These are phyloP conservation scores for Xylariaceae sp. DNA, from an alignment of 2,329 filamentous ascomycete genomes.

Conservation along the genomic window DNA sequence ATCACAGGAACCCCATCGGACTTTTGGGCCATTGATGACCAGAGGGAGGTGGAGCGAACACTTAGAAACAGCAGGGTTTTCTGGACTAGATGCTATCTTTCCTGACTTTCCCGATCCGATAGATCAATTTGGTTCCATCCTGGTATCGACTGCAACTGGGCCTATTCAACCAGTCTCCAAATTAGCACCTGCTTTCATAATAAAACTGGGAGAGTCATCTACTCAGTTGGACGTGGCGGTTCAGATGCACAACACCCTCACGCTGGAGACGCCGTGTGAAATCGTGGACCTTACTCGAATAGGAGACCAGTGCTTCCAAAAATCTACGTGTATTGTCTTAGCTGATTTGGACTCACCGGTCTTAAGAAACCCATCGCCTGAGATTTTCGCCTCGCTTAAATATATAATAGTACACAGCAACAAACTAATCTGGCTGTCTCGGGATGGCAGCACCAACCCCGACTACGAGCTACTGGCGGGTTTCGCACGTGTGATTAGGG, in stretches of 20 bases:
- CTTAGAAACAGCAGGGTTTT: constrained; percentile 24
- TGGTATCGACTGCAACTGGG: constrained; percentile 32
- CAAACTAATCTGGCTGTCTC: constrained; percentile 31
- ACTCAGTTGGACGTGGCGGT: constrained; percentile 9
- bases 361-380: constrained; percentile 27
- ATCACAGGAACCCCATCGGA: constrained; percentile 36
- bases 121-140: constrained; percentile 28
- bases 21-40: constrained; percentile 35
- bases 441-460: constrained; percentile 24
- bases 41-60: constrained; percentile 30
- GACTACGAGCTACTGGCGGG: constrained; percentile 32
- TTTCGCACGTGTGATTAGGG: constrained; percentile 32
- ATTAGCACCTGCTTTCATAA: constrained; percentile 15
- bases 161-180: not conserved
- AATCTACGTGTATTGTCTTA: constrained; percentile 31
- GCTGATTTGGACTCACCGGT: constrained; percentile 30
- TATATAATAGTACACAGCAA: constrained; percentile 29
- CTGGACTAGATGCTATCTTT: constrained; percentile 34
- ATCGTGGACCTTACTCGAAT: constrained; percentile 21
- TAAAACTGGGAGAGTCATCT: constrained; percentile 15
- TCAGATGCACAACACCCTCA: constrained; percentile 5
- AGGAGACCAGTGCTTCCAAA: constrained; percentile 18
- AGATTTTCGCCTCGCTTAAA: constrained; percentile 29
- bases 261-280: constrained; percentile 5
- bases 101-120: constrained; percentile 24